Conservation (phyloP, 305 asterid species). For the Fraxinus platypoda region DNA sequence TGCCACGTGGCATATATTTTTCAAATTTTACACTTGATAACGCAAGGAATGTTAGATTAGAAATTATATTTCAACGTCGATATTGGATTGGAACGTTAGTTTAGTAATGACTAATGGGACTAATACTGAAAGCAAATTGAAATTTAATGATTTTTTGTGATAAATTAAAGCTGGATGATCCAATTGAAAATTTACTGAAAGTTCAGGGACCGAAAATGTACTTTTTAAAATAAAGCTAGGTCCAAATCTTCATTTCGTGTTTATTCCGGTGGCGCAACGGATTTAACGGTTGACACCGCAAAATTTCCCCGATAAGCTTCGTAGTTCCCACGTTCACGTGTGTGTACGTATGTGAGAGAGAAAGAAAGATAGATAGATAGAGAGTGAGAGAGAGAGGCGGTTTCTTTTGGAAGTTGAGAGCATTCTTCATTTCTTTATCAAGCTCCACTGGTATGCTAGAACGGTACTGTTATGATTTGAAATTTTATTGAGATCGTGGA, state of each 20-base stretch:
- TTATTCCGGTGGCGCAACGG: slow-evolving; percentile 18
- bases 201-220: neutral
- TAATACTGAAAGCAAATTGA: neutral
- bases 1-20: neutral
- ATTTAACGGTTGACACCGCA: slow-evolving; percentile 35
- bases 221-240: slow-evolving; percentile 36
- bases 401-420: slow-evolving; percentile 12
- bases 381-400: slow-evolving; percentile 13
- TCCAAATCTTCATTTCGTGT: slow-evolving; percentile 19
- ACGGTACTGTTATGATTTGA: slow-evolving; percentile 11
- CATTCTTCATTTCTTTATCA: slow-evolving; percentile 1
- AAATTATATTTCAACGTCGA: too few relatives aligned
- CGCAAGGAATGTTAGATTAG: neutral
- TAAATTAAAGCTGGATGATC: neutral
- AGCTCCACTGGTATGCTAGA: neutral
- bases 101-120: neutral
- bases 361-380: slow-evolving; percentile 10
- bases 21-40: neutral
- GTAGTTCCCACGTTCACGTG: slow-evolving; percentile 18
- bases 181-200: neutral
- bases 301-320: neutral
- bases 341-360: slow-evolving; percentile 21
- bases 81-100: neutral
- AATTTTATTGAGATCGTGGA: neutral
- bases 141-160: neutral